Evolutionary conservation across 2,329 filamentous ascomycete genomes (phyloP).

Genomic region (Colletotrichum destructivum): DNA sequence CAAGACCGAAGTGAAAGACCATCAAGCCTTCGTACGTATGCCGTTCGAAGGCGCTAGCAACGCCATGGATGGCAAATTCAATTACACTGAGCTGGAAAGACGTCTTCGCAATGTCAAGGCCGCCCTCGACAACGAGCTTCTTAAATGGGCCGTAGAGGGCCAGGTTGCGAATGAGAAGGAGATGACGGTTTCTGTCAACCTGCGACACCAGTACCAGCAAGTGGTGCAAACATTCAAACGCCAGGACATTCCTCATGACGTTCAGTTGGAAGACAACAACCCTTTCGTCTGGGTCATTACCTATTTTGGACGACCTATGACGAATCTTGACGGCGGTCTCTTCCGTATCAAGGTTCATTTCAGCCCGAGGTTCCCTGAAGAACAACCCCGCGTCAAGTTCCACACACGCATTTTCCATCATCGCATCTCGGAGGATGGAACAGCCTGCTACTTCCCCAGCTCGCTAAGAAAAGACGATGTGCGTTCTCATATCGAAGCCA

Average conservation of each 20-base stretch:
- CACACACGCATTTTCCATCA: slow-evolving; percentile 90
- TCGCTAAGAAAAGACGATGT: slow-evolving; percentile 78
- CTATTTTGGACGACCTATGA: slow-evolving; percentile 93
- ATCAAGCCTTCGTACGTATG: slow-evolving; percentile 81
- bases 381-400: slow-evolving; percentile 87
- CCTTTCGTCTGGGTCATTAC: slow-evolving; percentile 92
- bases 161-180: slow-evolving; percentile 74
- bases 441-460: slow-evolving; percentile 84
- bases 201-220: slow-evolving; percentile 89
- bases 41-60: slow-evolving; percentile 87
- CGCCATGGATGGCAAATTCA: slow-evolving; percentile 87
- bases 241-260: slow-evolving; percentile 79
- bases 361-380: slow-evolving; percentile 87
- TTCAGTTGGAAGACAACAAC: slow-evolving; percentile 84
- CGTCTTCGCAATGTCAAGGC: slow-evolving; percentile 79
- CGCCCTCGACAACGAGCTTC: slow-evolving; percentile 79
- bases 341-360: slow-evolving; percentile 86
- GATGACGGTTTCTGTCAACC: slow-evolving; percentile 82
- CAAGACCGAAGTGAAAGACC: slow-evolving; percentile 73
- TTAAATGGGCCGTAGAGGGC: slow-evolving; percentile 80
- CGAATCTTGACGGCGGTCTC: slow-evolving; percentile 91
- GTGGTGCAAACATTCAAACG: slow-evolving; percentile 82
- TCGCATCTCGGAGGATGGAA: slow-evolving; percentile 84
- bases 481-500: slow-evolving; percentile 85
- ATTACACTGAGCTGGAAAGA: slow-evolving; percentile 81